A percentile compares a stretch with the other conserved stretches of the same genome.
These are phyloP conservation scores for Tribonema minus DNA, from an alignment of 108 stramenopile genomes.

Conservation along the genomic window DNA sequence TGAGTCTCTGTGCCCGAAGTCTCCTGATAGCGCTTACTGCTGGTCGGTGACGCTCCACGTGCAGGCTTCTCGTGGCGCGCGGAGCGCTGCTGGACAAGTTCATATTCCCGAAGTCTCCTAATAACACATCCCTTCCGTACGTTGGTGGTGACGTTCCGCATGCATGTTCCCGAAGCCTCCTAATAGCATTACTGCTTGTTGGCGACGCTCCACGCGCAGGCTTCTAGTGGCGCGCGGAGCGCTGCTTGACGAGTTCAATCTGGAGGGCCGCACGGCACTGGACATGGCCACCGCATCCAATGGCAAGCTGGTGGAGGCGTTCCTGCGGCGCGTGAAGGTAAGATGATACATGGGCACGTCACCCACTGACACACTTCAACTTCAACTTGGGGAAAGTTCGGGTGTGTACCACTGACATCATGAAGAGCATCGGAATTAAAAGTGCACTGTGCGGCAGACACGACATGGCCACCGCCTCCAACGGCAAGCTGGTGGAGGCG, in stretches of 20 bases:
- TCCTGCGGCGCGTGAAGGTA: not conserved
- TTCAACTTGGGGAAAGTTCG: no score
- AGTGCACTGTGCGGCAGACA: no score
- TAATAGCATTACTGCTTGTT: not conserved
- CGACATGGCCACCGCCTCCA: slow-evolving; percentile 11
- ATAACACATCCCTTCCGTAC: not conserved
- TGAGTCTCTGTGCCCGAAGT: no score
- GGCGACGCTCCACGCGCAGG: not conserved
- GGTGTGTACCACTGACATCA: no score
- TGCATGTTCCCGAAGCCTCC: no score
- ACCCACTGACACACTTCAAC: no score
- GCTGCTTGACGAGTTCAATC: slow-evolving; percentile 8
- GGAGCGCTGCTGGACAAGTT: slow-evolving; percentile 11
- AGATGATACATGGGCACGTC: no score
- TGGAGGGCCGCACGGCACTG: slow-evolving; percentile 16
- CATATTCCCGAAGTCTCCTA: no score
- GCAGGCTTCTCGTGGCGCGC: not conserved
- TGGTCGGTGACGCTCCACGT: no score
- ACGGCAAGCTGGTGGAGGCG: not conserved
- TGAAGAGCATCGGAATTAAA: no score
- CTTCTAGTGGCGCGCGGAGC: slow-evolving; percentile 14
- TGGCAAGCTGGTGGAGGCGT: slow-evolving; percentile 1
- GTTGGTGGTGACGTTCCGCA: not conserved
- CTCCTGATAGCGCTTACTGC: no score
- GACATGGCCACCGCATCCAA: slow-evolving; percentile 11